These are phyloP conservation scores for Circinella umbellata DNA, from an alignment of 371 early-diverging fungal species.

Conservation along the genomic window DNA sequence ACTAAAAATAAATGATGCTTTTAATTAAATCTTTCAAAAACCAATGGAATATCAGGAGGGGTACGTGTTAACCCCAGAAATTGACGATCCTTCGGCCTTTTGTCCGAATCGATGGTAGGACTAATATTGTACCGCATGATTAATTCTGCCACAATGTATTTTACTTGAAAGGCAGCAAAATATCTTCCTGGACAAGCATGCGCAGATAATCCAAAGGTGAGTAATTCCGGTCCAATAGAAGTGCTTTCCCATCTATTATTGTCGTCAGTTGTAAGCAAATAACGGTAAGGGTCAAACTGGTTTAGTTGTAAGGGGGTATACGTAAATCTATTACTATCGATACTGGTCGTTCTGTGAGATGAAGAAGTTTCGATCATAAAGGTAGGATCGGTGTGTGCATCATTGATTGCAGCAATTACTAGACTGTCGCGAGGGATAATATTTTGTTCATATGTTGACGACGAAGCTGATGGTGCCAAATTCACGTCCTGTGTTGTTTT, in stretches of 20 bases:
- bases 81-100: constrained; percentile 28
- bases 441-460: neutral
- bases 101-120: constrained; percentile 21
- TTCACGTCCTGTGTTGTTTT: constrained; percentile 29
- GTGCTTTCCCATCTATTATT: constrained; percentile 14
- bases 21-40: constrained; percentile 15
- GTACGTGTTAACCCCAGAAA: constrained; percentile 33
- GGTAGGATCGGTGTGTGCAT: neutral
- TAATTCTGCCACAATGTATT: constrained; percentile 35
- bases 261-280: neutral
- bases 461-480: constrained; percentile 21
- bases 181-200: constrained; percentile 57
- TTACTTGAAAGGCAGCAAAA: constrained; percentile 52
- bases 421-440: neutral
- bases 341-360: no score
- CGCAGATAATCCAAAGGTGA: constrained; percentile 37
- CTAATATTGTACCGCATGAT: constrained; percentile 27
- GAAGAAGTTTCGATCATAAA: neutral
- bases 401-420: neutral
- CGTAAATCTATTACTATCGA: neutral
- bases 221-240: constrained; percentile 12
- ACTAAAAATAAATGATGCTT: no score
- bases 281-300: constrained; percentile 33
- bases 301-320: neutral
- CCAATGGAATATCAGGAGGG: constrained; percentile 30